Base-by-base conservation (phyloP, 352 stramenopile species). In the Phytophthora meadii region DNA sequence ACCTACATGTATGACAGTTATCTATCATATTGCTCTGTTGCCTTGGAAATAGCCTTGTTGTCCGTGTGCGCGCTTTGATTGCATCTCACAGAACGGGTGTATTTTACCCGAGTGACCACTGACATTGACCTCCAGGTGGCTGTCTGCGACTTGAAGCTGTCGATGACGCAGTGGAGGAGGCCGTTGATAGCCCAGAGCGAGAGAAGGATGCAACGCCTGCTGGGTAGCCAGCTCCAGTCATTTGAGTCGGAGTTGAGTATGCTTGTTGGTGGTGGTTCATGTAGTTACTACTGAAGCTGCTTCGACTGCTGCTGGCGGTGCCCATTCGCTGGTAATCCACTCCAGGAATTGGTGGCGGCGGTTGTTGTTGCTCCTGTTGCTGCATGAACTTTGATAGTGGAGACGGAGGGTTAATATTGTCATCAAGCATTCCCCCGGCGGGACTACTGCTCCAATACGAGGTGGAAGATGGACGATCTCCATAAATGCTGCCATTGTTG, bases 321-420 rank as follows among this genome's bases (percentile, higher is more conserved):
- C 39, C 54, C 3, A 74, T 27, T 19, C 65, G 61, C 42, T 74
- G 65, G 32, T 62, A 61, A 22, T 62, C 54, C 15, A 37, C 49
- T 1, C 32, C 28, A 36, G 60, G 48, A 32, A 60, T 62, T 15
- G 55, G 51, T 40, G 50, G 56, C 9, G 50, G 48, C 25, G 51
- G 58, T 17, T 65, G 64, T 32, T 73, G 73, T 14, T 65, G 44
- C 58, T 61, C 37, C 25, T 93, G 81, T 68, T 90, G 79, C 50
- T 85, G 73, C 65, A 93, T 79, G 45, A 93, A 80, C 49, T 92
- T 93, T 47, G 85, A 82, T 37, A 93, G 68, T 24, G 85, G 85
- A 7, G 85, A 93, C 8, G 76, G 72, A 17, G 82, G 81, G 22
- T 60, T 66, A 3, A 63, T 68, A 17, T 41, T 65, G 32, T 68